Conservation (phyloP, 768 basidiomycete species). For the Cystobasidium tubakii region DNA sequence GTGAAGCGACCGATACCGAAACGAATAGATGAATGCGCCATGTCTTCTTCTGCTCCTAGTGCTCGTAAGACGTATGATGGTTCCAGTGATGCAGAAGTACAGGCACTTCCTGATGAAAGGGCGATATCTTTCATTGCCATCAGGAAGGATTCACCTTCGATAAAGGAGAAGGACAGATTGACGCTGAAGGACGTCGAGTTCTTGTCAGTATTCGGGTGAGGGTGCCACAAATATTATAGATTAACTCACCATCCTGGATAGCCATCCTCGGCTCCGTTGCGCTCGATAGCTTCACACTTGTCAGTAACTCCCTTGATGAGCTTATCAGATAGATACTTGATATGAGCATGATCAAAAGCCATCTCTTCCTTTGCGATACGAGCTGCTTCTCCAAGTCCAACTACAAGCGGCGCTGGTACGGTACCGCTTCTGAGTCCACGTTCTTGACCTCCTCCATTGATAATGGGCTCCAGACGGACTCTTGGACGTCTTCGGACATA, state of each 20-base stretch:
- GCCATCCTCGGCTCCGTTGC: conserved; percentile 85
- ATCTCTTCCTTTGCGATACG: conserved; percentile 87
- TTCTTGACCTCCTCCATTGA: conserved; percentile 96
- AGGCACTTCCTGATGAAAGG: conserved; percentile 93
- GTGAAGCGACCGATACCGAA: conserved; percentile 98
- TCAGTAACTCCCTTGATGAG: conserved; percentile 73
- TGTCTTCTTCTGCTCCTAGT: conserved; percentile 91
- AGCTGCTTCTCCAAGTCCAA: conserved; percentile 91
- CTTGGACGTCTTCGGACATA: conserved; percentile 89
- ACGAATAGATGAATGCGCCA: conserved; percentile 95
- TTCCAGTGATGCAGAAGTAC: conserved; percentile 95
- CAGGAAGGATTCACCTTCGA: conserved; percentile 90
- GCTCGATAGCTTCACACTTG: conserved; percentile 79
- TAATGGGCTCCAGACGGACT: conserved; percentile 86
- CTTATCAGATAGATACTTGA: conserved; percentile 69
- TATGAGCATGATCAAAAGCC: conserved; percentile 66
- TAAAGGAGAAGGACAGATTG: conserved; percentile 90
- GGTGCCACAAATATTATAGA: background rate
- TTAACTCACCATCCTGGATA: conserved; percentile 70
- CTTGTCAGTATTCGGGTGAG: too few species aligned
- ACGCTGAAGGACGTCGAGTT: too few species aligned
- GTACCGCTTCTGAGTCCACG: conserved; percentile 93
- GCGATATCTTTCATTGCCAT: conserved; percentile 99
- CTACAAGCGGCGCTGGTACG: conserved; percentile 74
- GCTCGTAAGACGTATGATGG: conserved; percentile 97